phyloP scores from a whole-genome alignment of 225 moss, liverwort and hornwort genomes.

The Polytrichum commune region DNA sequence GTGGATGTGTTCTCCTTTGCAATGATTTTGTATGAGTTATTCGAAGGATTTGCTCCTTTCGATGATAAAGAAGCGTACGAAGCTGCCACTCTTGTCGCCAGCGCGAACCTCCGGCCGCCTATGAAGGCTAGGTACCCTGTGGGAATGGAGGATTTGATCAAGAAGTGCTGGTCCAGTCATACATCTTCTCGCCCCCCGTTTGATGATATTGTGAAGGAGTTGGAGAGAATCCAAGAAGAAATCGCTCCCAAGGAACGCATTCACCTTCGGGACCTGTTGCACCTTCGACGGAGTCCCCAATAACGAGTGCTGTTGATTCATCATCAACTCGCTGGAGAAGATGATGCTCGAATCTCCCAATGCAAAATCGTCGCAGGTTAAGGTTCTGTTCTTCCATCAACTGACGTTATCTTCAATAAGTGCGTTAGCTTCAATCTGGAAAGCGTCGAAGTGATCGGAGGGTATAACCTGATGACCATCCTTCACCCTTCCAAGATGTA shows the following conservation, averaged over 20 bases:
- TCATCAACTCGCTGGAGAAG: no score
- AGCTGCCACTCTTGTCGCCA: conserved; percentile 58
- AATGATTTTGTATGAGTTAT: conserved; percentile 80
- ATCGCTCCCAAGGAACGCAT: conserved; percentile 28
- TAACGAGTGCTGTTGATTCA: conserved; percentile 6
- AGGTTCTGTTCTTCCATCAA: no score
- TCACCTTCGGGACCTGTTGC: conserved; percentile 46
- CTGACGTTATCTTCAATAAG: background rate
- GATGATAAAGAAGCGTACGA: conserved; percentile 66
- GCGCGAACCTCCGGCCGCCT: conserved; percentile 28
- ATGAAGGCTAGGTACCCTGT: conserved; percentile 46
- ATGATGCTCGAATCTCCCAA: no score
- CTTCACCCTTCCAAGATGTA: no score
- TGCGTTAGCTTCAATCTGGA: background rate
- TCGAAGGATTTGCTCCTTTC: conserved; percentile 72
- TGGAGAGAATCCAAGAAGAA: conserved; percentile 29
- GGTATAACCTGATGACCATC: no score
- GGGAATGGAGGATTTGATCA: conserved; percentile 44
- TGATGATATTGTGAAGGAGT: conserved; percentile 23
- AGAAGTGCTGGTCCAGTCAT: conserved; percentile 29
- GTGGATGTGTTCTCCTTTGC: conserved; percentile 86
- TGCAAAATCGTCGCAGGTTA: no score
- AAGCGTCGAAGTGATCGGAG: no score
- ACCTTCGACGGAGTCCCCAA: conserved; percentile 22
- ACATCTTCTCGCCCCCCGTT: conserved; percentile 19